These are phyloP conservation scores for Cicer pinnatifidum DNA, from an alignment of 306 rosid species.

Conservation along the genomic window DNA sequence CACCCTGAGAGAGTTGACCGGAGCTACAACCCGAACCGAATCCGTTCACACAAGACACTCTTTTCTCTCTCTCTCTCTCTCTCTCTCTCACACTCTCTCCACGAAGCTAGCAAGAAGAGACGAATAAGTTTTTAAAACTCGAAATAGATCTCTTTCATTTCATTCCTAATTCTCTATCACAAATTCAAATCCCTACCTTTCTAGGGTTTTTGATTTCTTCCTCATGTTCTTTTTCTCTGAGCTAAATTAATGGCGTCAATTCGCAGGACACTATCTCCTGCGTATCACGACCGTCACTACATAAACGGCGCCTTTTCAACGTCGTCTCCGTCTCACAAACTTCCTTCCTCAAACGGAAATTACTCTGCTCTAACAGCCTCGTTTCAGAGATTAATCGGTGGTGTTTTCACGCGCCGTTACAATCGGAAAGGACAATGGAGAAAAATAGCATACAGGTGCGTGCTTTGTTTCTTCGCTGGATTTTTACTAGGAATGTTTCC, in stretches of 20 bases:
- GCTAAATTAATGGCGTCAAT: slow-evolving; percentile 75
- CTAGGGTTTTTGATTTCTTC: neutral
- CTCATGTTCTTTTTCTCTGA: slow-evolving; percentile 14
- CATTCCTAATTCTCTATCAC: too few species aligned
- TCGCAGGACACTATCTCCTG: slow-evolving; percentile 91
- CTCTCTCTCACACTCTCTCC: too few species aligned
- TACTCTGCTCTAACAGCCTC: slow-evolving; percentile 54
- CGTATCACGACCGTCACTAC: slow-evolving; percentile 63
- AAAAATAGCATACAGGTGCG: slow-evolving; percentile 55
- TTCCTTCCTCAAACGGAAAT: slow-evolving; percentile 51
- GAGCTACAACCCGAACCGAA: too few species aligned
- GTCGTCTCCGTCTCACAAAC: slow-evolving; percentile 71
- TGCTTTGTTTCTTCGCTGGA: slow-evolving; percentile 76
- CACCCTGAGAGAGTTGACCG: too few species aligned
- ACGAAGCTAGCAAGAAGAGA: too few species aligned
- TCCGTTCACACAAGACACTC: too few species aligned
- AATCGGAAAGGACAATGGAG: slow-evolving; percentile 70
- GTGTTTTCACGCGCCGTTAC: slow-evolving; percentile 49
- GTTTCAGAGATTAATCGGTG: slow-evolving; percentile 53
- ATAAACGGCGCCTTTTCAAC: slow-evolving; percentile 63
- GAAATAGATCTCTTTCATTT: too few species aligned
- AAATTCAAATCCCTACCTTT: too few species aligned
- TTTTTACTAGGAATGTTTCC: slow-evolving; percentile 77
- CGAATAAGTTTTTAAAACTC: too few species aligned
- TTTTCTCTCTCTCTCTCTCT: too few species aligned